Base-by-base conservation (phyloP, 2,329 filamentous ascomycete species). In the Polychaeton citri region DNA sequence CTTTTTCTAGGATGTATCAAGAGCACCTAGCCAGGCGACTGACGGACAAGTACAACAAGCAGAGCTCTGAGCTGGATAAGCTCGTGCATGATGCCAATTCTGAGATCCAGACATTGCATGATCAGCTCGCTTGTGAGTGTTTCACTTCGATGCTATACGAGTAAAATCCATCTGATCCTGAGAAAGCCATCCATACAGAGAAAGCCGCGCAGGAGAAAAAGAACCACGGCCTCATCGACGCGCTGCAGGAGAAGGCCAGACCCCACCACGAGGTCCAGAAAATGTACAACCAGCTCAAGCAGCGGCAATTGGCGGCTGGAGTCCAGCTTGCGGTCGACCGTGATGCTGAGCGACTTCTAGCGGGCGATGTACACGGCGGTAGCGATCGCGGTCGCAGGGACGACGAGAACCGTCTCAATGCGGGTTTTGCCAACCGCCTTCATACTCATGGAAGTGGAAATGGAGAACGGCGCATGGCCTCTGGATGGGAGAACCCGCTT, bases 1-100 rank as follows among this genome's bases (percentile, higher is more conserved):
- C n/a, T n/a, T n/a, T n/a, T n/a, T n/a, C 18, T 40, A 83, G 79
- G 39, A 71, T 79, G 35, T 93, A 87, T 49, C 82, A 93, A 52
- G 78, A 85, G 47, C 76, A 80, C 46, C 61, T 84, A 1, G 76
- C 74, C 30, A 85, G 78, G 49, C 76, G 70, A 7, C 60, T 92
- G 42, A 75, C 72, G 0, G 80, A 85, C 8, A 87, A 82, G 54
- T 85, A 81, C 52, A 62, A 68, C 1, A 64, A 57, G 2, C 60
- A 90, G 12, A 80, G 67, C 44, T 60, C 68, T 9, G 72, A 82
- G 30, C 69, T 86, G 52, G 80, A 90, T 47, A 80, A 79, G 47
- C 65, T 82, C 1, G 71, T 86, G 32, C 72, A 76, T 42, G 78
- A 88, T 41, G 81, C 83, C 6, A 86, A 88, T 49, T 57, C 72